Conservation (phyloP, 2,329 filamentous ascomycete genomes). For the Exophiala dermatitidis region DNA sequence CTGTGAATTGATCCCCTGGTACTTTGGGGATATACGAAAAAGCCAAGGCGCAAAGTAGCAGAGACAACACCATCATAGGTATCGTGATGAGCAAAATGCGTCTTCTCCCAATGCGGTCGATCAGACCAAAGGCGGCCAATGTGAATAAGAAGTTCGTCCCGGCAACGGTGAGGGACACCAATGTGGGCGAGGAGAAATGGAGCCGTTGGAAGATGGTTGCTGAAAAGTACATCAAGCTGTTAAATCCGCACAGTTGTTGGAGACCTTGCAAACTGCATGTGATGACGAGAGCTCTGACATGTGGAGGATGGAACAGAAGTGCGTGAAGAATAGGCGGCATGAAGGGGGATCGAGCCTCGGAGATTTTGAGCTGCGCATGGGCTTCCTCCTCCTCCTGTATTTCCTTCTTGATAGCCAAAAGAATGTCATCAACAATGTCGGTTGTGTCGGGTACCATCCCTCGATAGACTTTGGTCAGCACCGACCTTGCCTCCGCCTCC, state of each 20-base stretch:
- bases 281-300: slow-evolving; percentile 63
- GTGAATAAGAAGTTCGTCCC: slow-evolving; percentile 78
- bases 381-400: slow-evolving; percentile 61
- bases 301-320: slow-evolving; percentile 25
- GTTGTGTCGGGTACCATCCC: slow-evolving; percentile 31
- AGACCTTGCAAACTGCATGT: slow-evolving; percentile 79
- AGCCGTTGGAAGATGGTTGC: slow-evolving; percentile 73
- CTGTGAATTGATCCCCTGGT: slow-evolving; percentile 7
- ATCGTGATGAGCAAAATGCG: slow-evolving; percentile 75
- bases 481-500: slow-evolving; percentile 53
- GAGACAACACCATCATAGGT: slow-evolving; percentile 71
- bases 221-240: slow-evolving; percentile 88
- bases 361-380: slow-evolving; percentile 14
- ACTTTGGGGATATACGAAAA: slow-evolving; percentile 55
- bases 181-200: slow-evolving; percentile 68
- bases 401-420: slow-evolving; percentile 66
- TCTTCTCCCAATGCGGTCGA: slow-evolving; percentile 72
- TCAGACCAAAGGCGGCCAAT: slow-evolving; percentile 63
- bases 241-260: slow-evolving; percentile 86
- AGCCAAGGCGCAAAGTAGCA: slow-evolving; percentile 62
- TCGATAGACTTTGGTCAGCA: slow-evolving; percentile 61
- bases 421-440: slow-evolving; percentile 50
- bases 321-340: slow-evolving; percentile 35
- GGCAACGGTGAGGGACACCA: slow-evolving; percentile 73
- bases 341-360: slow-evolving; percentile 4